Percentiles rank a stretch among this genome's conserved stretches.
These are phyloP conservation scores for Pseudoneurospora amorphoporcata DNA, from an alignment of 495 filamentous ascomycete species.

Conservation along the genomic window DNA sequence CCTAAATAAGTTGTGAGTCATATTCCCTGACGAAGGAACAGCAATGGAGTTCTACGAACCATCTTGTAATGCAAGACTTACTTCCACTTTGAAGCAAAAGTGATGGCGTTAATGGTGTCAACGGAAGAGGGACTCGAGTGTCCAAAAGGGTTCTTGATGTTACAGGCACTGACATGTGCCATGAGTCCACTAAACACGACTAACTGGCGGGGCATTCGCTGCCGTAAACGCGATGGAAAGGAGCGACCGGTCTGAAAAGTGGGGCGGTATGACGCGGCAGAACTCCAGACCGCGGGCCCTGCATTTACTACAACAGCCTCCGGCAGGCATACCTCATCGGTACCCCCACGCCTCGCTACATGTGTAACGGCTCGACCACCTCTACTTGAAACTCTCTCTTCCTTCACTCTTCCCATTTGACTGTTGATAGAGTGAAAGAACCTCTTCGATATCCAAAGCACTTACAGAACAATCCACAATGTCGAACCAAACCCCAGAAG, in stretches of 20 bases:
- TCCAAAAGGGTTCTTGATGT: not conserved
- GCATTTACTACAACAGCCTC: not conserved
- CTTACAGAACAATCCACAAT: slow-evolving; percentile 14
- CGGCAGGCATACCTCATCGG: not conserved
- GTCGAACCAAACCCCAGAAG: slow-evolving; percentile 22
- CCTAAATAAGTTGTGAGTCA: slow-evolving; percentile 40
- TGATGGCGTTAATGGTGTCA: not conserved
- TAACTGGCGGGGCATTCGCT: not conserved
- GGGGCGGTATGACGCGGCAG: not conserved
- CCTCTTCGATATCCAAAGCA: not conserved
- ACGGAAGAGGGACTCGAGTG: not conserved
- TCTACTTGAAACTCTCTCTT: not conserved
- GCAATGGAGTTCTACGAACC: not conserved
- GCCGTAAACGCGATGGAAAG: not conserved
- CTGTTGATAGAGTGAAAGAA: not conserved
- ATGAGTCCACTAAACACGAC: not conserved
- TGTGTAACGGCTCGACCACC: not conserved
- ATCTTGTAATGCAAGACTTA: not conserved
- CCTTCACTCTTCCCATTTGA: not conserved
- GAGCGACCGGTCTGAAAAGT: not conserved
- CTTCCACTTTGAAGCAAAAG: not conserved
- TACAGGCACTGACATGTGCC: not conserved
- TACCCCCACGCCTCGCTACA: not conserved
- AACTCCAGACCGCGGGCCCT: not conserved
- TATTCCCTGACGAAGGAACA: not conserved